Evolutionary conservation across 139 green algal species (phyloP), one percentile per base, ranked within the genome.

Genomic region (Penium margaritaceum): DNA sequence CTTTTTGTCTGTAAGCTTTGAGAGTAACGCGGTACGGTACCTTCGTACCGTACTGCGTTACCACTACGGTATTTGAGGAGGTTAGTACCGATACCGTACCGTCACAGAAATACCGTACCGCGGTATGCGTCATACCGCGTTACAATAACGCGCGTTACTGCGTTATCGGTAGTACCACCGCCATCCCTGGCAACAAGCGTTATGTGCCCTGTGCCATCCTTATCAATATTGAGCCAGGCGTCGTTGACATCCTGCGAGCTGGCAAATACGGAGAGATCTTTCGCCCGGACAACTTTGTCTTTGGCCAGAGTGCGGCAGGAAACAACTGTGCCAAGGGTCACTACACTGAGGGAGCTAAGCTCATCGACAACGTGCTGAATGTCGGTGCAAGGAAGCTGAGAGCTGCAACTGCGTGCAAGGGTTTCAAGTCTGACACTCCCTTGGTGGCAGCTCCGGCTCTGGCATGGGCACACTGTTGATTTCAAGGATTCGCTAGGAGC

Each of bases 311-410:
- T 65, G 92, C 92, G n/a, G 93, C 93, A 34, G 92, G 92, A 36
- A 97, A 97, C 88, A 97, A 97, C 91, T 97, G 92, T 92, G 92
- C 92, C 69, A 97, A 97, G 88, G 92, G 92, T 30, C 92, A 97
- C 88, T 97, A 97, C 92, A 97, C 92, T 12, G 92, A 97, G 87
- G 92, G 92, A 72, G 92, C 92, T 74, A 92, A 98, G 86, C 83
- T 98, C 35, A 97, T 98, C 41, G 94, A 98, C 86, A 95, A 88
- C 27, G 94, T 97, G 19, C 87, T 98, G 55, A 94, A 98, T 72
- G 91, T 98, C 7, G 93, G 19, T 91, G 94, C 68, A 98, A 98
- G 89, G 94, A 98, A 81, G 91, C 93, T 12, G 94, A 98, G 85
- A 89, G 79, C 46, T 97, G 91, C 80, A 94, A 98, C 78, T 98